Conservation (phyloP, 306 rosid genomes). For the Vicia villosa region DNA sequence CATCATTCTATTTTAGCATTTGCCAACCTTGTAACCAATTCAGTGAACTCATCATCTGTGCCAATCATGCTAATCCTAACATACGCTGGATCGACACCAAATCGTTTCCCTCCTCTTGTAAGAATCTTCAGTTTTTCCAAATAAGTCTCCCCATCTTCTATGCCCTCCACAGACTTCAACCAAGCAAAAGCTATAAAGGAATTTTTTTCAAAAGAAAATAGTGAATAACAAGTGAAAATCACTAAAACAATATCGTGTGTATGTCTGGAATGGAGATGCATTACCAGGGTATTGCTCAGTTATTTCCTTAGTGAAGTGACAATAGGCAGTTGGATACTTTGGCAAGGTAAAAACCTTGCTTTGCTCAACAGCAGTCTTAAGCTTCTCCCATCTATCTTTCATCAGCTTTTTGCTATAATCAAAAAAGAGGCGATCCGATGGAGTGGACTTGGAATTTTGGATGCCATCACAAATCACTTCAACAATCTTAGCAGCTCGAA, state of each 20-base stretch:
- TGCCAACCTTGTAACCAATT: constrained; percentile 52
- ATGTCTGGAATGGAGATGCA: background rate
- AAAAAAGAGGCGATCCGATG: constrained; percentile 53
- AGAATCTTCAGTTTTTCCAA: constrained; percentile 47
- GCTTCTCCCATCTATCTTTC: constrained; percentile 68
- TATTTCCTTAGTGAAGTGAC: constrained; percentile 53
- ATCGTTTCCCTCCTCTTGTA: constrained; percentile 59
- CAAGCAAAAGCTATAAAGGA: constrained; percentile 62
- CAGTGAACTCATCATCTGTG: constrained; percentile 47
- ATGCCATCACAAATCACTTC: constrained; percentile 59
- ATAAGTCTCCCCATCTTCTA: constrained; percentile 47
- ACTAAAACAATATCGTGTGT: background rate
- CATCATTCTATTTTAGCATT: constrained; percentile 28
- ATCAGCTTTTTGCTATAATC: constrained; percentile 40
- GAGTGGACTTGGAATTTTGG: constrained; percentile 38
- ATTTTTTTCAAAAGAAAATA: background rate
- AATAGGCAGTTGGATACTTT: constrained; percentile 43
- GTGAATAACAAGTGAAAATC: background rate
- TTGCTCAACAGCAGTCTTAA: constrained; percentile 42
- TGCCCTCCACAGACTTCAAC: constrained; percentile 62
- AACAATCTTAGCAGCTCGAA: constrained; percentile 67
- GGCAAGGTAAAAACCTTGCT: constrained; percentile 47
- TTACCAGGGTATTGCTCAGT: constrained; percentile 61
- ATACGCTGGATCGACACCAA: constrained; percentile 56
- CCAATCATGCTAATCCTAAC: constrained; percentile 61